Evolutionary conservation across 2,329 filamentous ascomycete species (phyloP).

Genomic region (Ceratocystis alfenasii): DNA sequence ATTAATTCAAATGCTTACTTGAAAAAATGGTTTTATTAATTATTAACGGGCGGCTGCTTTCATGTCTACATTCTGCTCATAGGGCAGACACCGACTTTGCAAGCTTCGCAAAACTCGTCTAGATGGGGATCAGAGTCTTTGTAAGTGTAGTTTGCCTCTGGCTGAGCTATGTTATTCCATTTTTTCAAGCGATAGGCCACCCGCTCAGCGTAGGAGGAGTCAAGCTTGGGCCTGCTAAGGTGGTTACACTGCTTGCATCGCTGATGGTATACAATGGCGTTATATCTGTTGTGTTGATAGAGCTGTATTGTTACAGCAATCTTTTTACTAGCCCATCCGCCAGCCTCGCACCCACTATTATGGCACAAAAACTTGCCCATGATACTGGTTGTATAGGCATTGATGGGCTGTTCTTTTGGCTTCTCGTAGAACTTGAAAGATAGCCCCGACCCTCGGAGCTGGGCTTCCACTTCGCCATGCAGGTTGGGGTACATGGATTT

Average conservation of each 20-base stretch:
- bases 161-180: not conserved
- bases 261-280: not conserved
- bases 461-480: not conserved
- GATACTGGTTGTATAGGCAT: not conserved
- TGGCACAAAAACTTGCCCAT: not conserved
- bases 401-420: not conserved
- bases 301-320: not conserved
- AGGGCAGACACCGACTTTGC: not conserved
- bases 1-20: too few species aligned
- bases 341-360: not conserved
- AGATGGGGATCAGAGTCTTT: not conserved
- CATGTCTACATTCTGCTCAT: too few species aligned
- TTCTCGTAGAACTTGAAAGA: not conserved
- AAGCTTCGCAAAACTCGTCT: not conserved
- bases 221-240: slow-evolving; percentile 1
- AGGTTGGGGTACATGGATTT: not conserved
- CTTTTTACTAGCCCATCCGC: not conserved
- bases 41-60: too few species aligned
- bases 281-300: not conserved
- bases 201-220: not conserved
- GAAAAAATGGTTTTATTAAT: too few species aligned
- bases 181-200: not conserved
- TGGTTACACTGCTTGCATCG: not conserved
- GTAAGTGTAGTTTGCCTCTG: not conserved
- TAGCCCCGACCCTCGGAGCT: not conserved